These are phyloP conservation scores for Trifolium dubium DNA, from an alignment of 306 rosid species.

Conservation along the genomic window DNA sequence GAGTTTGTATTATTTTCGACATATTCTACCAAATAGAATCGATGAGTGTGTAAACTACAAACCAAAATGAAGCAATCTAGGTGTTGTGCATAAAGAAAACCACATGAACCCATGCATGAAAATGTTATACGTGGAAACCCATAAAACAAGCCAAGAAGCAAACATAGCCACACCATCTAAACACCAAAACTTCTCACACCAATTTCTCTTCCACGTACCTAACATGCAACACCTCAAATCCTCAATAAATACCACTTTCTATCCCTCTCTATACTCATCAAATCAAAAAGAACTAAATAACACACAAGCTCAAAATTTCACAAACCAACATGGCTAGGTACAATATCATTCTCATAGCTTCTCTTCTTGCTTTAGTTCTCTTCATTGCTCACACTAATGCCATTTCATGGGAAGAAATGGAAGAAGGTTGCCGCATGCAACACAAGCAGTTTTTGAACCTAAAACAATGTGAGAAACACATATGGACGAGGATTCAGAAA, in stretches of 20 bases:
- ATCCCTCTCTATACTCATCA: not conserved
- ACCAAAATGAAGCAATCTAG: not conserved
- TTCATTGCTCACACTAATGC: constrained; percentile 7
- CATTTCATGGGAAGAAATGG: no score
- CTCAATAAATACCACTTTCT: constrained; percentile 30
- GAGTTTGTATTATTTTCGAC: no score
- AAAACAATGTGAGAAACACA: constrained; percentile 3
- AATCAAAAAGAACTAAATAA: not conserved
- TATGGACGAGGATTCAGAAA: not conserved
- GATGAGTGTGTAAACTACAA: not conserved
- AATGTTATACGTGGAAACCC: constrained; percentile 35
- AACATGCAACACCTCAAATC: constrained; percentile 33
- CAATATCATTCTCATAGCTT: constrained; percentile 19
- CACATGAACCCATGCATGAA: constrained; percentile 8
- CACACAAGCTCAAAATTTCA: not conserved
- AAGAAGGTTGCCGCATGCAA: constrained; percentile 11
- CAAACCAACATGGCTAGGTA: constrained; percentile 17
- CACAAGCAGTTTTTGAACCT: constrained; percentile 17
- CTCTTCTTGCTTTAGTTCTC: not conserved
- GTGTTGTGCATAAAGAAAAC: not conserved
- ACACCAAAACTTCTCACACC: not conserved
- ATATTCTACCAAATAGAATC: no score
- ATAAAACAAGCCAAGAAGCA: not conserved
- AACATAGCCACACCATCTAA: constrained; percentile 37
- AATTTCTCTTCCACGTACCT: constrained; percentile 37